Evolutionary conservation across 129 eudicot species (phyloP).

Genomic region (Saussurea involucrata): DNA sequence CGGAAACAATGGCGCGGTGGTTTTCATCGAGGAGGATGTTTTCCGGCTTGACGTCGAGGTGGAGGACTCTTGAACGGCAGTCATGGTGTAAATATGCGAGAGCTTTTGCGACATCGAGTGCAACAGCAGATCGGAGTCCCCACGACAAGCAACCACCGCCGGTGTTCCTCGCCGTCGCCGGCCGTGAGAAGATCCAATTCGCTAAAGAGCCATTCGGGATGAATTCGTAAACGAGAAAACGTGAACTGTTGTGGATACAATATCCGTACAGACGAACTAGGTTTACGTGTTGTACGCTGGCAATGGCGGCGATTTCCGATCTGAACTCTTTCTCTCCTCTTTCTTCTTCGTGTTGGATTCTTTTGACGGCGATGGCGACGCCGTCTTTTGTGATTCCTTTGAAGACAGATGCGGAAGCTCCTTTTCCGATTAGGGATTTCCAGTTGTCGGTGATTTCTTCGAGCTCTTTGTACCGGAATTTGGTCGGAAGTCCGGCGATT

Average conservation of each 20-base stretch:
- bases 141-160: slow-evolving; percentile 66
- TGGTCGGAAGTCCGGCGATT: slow-evolving; percentile 83
- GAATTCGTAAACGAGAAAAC: slow-evolving; percentile 65
- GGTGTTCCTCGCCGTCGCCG: background rate
- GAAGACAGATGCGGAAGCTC: slow-evolving; percentile 68
- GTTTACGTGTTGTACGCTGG: slow-evolving; percentile 80
- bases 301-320: slow-evolving; percentile 84
- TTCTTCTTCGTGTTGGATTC: slow-evolving; percentile 69
- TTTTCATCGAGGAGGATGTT: slow-evolving; percentile 70
- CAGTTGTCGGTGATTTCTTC: slow-evolving; percentile 69
- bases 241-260: slow-evolving; percentile 35
- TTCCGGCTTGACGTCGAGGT: slow-evolving; percentile 87
- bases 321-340: slow-evolving; percentile 70
- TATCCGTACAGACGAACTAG: slow-evolving; percentile 71
- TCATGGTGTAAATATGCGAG: slow-evolving; percentile 81
- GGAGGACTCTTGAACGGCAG: slow-evolving; percentile 68
- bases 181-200: slow-evolving; percentile 67
- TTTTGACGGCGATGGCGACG: slow-evolving; percentile 61
- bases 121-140: slow-evolving; percentile 53
- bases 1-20: slow-evolving; percentile 60
- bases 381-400: slow-evolving; percentile 71
- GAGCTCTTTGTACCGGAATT: slow-evolving; percentile 58
- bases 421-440: slow-evolving; percentile 56
- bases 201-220: slow-evolving; percentile 69
- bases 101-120: slow-evolving; percentile 78